Base-by-base conservation (phyloP, 495 filamentous ascomycete genomes). In the Trichocladium uniseriatum region DNA sequence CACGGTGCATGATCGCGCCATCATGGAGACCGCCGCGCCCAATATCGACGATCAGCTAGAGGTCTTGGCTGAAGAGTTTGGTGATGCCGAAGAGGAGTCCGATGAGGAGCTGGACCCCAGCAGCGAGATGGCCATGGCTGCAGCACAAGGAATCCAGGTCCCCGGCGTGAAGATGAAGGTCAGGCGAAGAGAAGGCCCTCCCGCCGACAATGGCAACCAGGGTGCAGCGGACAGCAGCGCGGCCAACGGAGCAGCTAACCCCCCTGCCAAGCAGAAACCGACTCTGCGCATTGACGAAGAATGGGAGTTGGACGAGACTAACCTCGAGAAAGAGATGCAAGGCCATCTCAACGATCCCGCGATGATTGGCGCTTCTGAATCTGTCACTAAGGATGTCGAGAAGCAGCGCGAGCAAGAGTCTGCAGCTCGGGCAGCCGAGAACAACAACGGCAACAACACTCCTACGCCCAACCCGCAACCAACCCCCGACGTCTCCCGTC, bases 311-410 rank as follows among this genome's bases (percentile, higher is more conserved):
- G 71, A 71, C 29, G 75, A 80, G 50, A 59, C 60, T 6, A 63
- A 63, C 9, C 57, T 80, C 0, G 72, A 76, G 32, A 45, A 61
- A 16, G 71, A 80, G 49, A 75, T 82, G 58, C 74, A 77, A 1
- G 62, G 61, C 10, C 72, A 71, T 32, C 54, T 73, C 8, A 56
- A 66, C 15, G 70, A 79, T 37, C 69, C 72, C 10, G 64, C 65
- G 15, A 58, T 70, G 11, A 67, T 76, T 19, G 65, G 66, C 28
- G 67, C 65, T 0, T 68, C 75, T 20, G 56, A 58, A 9, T 45
- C 38, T 18, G 54, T 59, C 59, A 61, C 62, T 19, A 62, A 62
- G 44, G 64, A 50, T 31, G 61, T 54, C 32, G 58, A 52, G 34
- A 47, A 52, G 31, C 58, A 48, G 18, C 59, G 47, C n/a, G 59